Base-by-base conservation (phyloP, 106 monocot species). In the Acorus calamus region DNA sequence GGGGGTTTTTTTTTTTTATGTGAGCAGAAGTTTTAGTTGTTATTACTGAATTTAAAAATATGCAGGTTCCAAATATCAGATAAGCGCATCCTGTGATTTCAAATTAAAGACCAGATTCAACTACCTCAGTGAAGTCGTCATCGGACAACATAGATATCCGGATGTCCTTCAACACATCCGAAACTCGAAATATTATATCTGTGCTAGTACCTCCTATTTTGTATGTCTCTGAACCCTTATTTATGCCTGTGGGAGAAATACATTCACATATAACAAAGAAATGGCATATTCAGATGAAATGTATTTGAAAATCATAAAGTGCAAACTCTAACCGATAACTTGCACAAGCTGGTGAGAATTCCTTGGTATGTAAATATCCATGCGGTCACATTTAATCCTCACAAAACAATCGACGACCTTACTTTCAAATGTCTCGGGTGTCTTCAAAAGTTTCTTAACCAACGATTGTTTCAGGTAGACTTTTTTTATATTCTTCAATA, bases 381-480 rank as follows among this genome's bases (percentile, higher is more conserved):
- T 83, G 3, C 64, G 79, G 59, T 92, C 78, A 77, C 65, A 56
- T 65, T 86, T 98, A 10, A 98, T 64, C 61, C 88, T 83, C 48
- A 98, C 92, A 61, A 98, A 98, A 54, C 88, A 83, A 3, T 92
- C 98, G 2, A 75, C 49, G 11, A 98, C 70, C 71, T 92, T 98
- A 11, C 48, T 53, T 71, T 98, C 92, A 79, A 98, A 88, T 6
- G 66, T 76, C 14, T 77, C 69, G 7, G 72, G 65, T 53, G 73
- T 58, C 50, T 78, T 74, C 13, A 91, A 48, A 14, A 98, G 59
- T 59, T 88, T 74, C 44, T 74, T 41, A 43, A 98, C 49, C 62
- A 98, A 70, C 12, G 92, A 80, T 56, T 51, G 82, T 65, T 63
- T 85, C 67, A 98, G 46, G 67, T 88, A 98, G 13, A 85, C 57